These are phyloP conservation scores for Zymoseptoria crescenta DNA, from an alignment of 2,329 filamentous ascomycete species.

Conservation along the genomic window DNA sequence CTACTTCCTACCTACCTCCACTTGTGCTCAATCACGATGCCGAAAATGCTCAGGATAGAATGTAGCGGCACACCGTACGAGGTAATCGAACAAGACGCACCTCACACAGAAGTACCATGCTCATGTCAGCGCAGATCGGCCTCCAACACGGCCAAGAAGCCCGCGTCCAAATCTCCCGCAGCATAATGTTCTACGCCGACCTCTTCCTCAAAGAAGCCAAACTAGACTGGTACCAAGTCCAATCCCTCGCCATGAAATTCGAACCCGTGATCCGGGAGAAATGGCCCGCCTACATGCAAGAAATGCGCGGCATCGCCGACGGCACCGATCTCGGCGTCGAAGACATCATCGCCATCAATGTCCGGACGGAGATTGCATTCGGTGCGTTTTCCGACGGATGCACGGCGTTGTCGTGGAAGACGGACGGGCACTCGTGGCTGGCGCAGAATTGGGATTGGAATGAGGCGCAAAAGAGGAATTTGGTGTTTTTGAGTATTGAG, in stretches of 20 bases:
- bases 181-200: slow-evolving; percentile 41
- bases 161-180: slow-evolving; percentile 33
- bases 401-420: slow-evolving; percentile 45
- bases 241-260: slow-evolving; percentile 41
- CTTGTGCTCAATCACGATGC: slow-evolving; percentile 1
- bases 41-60: slow-evolving; percentile 33
- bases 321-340: slow-evolving; percentile 41
- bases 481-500: slow-evolving; percentile 42
- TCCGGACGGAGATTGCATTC: slow-evolving; percentile 51
- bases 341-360: slow-evolving; percentile 52
- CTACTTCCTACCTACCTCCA: background rate
- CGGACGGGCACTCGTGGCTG: slow-evolving; percentile 32
- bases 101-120: background rate
- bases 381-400: slow-evolving; percentile 51
- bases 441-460: slow-evolving; percentile 58
- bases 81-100: slow-evolving; percentile 17
- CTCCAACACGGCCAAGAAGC: slow-evolving; percentile 39
- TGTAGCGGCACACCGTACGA: slow-evolving; percentile 39
- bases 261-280: slow-evolving; percentile 36
- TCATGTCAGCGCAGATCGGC: slow-evolving; percentile 38
- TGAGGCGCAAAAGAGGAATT: slow-evolving; percentile 41
- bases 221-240: slow-evolving; percentile 41
- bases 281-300: slow-evolving; percentile 38
- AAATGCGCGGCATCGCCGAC: slow-evolving; percentile 43
- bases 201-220: slow-evolving; percentile 43